These are phyloP conservation scores for Leccinum subgranulosum DNA, from an alignment of 768 basidiomycete species.

Conservation along the genomic window DNA sequence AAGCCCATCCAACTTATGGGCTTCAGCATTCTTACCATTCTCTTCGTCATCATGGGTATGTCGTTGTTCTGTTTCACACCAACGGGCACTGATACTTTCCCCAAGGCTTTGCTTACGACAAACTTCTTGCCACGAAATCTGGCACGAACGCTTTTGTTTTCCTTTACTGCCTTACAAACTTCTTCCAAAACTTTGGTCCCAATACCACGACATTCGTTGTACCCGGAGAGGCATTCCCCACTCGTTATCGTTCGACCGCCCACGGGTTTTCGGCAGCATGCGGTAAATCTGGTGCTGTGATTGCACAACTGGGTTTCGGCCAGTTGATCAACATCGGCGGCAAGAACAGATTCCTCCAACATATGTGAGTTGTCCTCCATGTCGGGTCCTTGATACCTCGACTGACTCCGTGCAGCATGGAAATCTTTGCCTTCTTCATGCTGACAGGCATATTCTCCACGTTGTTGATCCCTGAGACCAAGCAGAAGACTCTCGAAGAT, in stretches of 20 bases:
- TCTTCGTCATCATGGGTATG: constrained; percentile 71
- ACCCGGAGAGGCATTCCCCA: constrained; percentile 84
- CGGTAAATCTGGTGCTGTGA: constrained; percentile 81
- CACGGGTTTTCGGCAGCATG: constrained; percentile 83
- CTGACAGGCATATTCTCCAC: constrained; percentile 81
- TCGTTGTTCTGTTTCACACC: neutral
- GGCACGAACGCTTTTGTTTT: constrained; percentile 66
- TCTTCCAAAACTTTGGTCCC: constrained; percentile 89
- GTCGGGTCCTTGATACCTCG: neutral
- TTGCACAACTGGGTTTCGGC: constrained; percentile 76
- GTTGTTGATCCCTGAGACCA: constrained; percentile 78
- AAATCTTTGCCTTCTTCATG: constrained; percentile 87
- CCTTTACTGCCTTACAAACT: constrained; percentile 83
- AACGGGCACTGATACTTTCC: constrained; percentile 4
- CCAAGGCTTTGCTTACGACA: constrained; percentile 65
- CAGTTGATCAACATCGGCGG: constrained; percentile 70
- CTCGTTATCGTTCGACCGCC: constrained; percentile 81
- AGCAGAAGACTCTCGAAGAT: constrained; percentile 59
- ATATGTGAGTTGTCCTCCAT: constrained; percentile 52
- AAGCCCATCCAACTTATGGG: constrained; percentile 82
- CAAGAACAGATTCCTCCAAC: constrained; percentile 53
- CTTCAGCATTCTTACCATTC: constrained; percentile 59
- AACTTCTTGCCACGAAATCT: constrained; percentile 41
- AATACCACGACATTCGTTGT: constrained; percentile 79
- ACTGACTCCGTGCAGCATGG: constrained; percentile 41